Evolutionary conservation across 805 yeast genomes (phyloP), one percentile per base, ranked within the genome.

Genomic region (Schizosaccharomyces cryophilus): DNA sequence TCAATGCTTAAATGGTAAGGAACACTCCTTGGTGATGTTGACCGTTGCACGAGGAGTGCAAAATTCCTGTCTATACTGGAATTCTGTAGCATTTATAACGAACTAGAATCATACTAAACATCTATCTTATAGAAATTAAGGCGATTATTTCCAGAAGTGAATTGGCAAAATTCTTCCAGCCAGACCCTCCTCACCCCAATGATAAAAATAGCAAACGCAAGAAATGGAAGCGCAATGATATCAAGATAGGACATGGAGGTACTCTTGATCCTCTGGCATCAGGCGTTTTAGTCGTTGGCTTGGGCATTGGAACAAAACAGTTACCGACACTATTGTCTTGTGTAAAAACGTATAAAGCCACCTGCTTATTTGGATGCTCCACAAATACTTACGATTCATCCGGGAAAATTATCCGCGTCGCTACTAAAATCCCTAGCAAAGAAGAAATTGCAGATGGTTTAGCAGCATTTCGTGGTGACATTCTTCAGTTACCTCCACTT

Each of bases 221-320:
- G 17, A 59, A 60, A 29, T 68, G 72, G 59, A 61, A 62, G 54
- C 64, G 63, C 31, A n/a, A n/a, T 5, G 76, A 78, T 66, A 81
- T 89, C 42, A 93, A 93, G 68, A 84, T 90, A 75, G 99, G 99
- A 0, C 99, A 93, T 70, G 99, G 98, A 21, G 99, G 99, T 9
- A 93, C 99, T 0, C 74, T 93, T 47, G 99, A 93, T 68, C 96
- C 97, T 0, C 72, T 86, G 54, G 99, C 99, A 0, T 82, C 88
- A n/a, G 99, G 99, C 11, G 89, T 90, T 0, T 71, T 74, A 42
- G 90, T 94, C 1, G 76, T 93, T 61, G 99, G 98, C 4, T 80
- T 93, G n/a, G 96, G 96, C 5, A 64, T 75, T 0, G 98, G 98
- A 2, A 93, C 99, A 1, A 94, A 90, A 69, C 74, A 78, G 68